Evolutionary conservation across 176 grass and related monocot genomes (phyloP).

Genomic region (Oryza glaberrima): DNA sequence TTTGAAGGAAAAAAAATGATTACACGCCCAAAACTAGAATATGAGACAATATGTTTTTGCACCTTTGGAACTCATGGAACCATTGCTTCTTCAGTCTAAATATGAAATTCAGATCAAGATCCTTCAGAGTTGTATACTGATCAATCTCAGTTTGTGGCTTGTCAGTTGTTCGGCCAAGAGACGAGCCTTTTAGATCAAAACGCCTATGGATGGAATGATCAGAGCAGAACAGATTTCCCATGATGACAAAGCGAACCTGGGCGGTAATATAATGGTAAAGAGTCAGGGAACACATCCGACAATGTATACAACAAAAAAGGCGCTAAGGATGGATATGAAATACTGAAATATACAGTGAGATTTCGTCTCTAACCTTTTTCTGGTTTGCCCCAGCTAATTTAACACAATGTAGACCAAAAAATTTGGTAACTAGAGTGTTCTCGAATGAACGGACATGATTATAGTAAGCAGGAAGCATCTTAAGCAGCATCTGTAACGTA

Average conservation of each 20-base stretch:
- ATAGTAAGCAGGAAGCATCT: conserved; percentile 99
- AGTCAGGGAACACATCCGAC: conserved; percentile 22
- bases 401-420: conserved; percentile 96
- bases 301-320: neutral
- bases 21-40: conserved; percentile 20
- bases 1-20: neutral
- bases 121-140: conserved; percentile 94
- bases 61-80: conserved; percentile 98
- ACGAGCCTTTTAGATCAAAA: conserved; percentile 99
- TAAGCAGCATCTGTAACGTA: conserved; percentile 75
- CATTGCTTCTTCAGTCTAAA: conserved; percentile 88
- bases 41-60: conserved; percentile 20
- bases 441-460: conserved; percentile 88
- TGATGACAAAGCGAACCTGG: conserved; percentile 99
- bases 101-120: conserved; percentile 98
- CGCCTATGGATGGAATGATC: conserved; percentile 81
- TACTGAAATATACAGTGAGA: conserved; percentile 32
- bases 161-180: conserved; percentile 87
- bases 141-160: conserved; percentile 92
- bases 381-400: conserved; percentile 89
- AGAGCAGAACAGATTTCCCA: conserved; percentile 96
- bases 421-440: conserved; percentile 90
- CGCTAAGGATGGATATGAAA: conserved; percentile 27
- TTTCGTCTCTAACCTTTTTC: conserved; percentile 78
- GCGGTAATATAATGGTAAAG: conserved; percentile 18